These are phyloP conservation scores for Xerocomellus intermedius DNA, from an alignment of 768 basidiomycete genomes.

Conservation along the genomic window DNA sequence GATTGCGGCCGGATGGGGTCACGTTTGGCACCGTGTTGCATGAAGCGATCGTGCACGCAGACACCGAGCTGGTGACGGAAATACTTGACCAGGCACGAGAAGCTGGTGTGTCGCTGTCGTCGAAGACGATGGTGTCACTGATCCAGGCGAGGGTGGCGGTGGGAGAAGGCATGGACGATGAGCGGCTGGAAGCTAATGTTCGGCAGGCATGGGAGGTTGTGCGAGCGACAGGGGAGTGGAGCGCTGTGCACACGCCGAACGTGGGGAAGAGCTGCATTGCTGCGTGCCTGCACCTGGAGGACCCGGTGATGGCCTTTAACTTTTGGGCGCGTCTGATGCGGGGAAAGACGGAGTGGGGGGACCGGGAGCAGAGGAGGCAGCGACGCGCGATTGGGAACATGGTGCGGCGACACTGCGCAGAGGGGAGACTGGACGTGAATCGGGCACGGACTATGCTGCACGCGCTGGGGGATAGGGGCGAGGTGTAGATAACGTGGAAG, in stretches of 20 bases:
- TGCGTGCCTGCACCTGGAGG: conserved; percentile 47
- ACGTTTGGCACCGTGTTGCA: conserved; percentile 65
- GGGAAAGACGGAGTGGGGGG: conserved; percentile 46
- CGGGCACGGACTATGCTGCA: conserved; percentile 21
- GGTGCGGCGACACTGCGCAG: conserved; percentile 31
- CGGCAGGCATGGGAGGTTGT: conserved; percentile 43
- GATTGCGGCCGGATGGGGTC: conserved; percentile 51
- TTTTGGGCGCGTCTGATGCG: conserved; percentile 57
- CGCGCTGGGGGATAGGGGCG: conserved; percentile 14
- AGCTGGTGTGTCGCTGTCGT: conserved; percentile 39
- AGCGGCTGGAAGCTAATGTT: conserved; percentile 36
- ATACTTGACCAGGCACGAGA: conserved; percentile 42
- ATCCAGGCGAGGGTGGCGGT: conserved; percentile 41
- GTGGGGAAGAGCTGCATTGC: conserved; percentile 52
- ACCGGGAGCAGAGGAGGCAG: conserved; percentile 42
- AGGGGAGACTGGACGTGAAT: conserved; percentile 25
- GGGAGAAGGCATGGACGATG: conserved; percentile 25
- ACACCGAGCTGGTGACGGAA: conserved; percentile 42
- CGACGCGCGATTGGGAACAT: conserved; percentile 41
- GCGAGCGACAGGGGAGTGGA: conserved; percentile 34
- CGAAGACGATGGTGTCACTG: conserved; percentile 49
- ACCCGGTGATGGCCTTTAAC: conserved; percentile 52
- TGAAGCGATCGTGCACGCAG: conserved; percentile 46
- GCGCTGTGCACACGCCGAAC: conserved; percentile 41
- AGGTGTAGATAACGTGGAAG: too few species aligned